Conservation (phyloP, 169 alveolate genomes). For the Eimeria praecox region DNA sequence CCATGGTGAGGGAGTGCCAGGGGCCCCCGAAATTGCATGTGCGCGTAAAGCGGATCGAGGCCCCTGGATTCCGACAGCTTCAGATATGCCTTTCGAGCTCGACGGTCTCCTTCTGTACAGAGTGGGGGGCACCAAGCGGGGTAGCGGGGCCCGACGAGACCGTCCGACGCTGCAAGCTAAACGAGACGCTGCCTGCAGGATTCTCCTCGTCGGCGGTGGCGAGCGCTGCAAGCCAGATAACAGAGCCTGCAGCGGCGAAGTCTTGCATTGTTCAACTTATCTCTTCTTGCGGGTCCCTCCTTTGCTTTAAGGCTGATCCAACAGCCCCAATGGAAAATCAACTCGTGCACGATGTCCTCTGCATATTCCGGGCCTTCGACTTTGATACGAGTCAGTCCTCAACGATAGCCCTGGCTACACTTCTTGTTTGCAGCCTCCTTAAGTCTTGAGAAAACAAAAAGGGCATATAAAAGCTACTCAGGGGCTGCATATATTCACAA, state of each 20-base stretch:
- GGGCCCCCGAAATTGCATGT: slow-evolving; percentile 55
- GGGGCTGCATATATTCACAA: background rate
- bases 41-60: background rate
- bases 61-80: background rate
- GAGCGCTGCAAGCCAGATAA: background rate
- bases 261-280: slow-evolving; percentile 16
- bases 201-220: slow-evolving; percentile 6
- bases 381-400: slow-evolving; percentile 49
- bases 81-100: slow-evolving; percentile 31
- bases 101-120: slow-evolving; percentile 30
- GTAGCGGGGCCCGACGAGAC: background rate
- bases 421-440: background rate
- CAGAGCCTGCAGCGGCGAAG: background rate
- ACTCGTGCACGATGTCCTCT: slow-evolving; percentile 49
- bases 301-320: slow-evolving; percentile 35
- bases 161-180: background rate
- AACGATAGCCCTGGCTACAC: background rate
- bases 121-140: slow-evolving; percentile 16
- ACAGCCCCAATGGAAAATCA: slow-evolving; percentile 39
- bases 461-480: background rate
- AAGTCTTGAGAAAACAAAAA: background rate
- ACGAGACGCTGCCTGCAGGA: slow-evolving; percentile 19
- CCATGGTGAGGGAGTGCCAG: slow-evolving; percentile 24
- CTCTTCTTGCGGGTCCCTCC: slow-evolving; percentile 39
- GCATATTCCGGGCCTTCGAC: slow-evolving; percentile 54